Evolutionary conservation across 345 rosid genomes (phyloP).

Genomic region (Citropsis articulata): DNA sequence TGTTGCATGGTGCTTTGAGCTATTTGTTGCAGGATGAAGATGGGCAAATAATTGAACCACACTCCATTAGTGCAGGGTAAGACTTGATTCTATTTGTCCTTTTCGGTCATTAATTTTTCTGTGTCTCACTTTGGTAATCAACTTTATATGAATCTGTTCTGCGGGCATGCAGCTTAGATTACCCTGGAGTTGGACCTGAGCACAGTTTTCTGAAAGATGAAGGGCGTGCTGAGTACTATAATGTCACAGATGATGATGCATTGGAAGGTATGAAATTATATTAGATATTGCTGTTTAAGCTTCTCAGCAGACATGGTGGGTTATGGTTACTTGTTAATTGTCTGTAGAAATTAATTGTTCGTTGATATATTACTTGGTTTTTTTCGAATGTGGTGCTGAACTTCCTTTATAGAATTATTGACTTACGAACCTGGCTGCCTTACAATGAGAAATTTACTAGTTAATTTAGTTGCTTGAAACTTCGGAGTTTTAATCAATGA

Average conservation of each 20-base stretch:
- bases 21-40: slow-evolving; percentile 90
- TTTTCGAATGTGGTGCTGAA: neutral
- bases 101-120: neutral
- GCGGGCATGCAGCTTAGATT: slow-evolving; percentile 68
- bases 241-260: slow-evolving; percentile 84
- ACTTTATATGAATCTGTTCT: neutral
- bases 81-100: neutral
- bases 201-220: slow-evolving; percentile 88
- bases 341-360: neutral
- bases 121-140: neutral
- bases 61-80: slow-evolving; percentile 96
- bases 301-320: neutral
- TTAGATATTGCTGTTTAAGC: neutral
- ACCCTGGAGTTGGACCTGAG: slow-evolving; percentile 99
- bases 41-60: slow-evolving; percentile 91
- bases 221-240: slow-evolving; percentile 80
- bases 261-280: slow-evolving; percentile 56
- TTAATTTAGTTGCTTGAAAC: neutral
- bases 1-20: slow-evolving; percentile 97
- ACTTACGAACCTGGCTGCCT: neutral
- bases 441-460: neutral
- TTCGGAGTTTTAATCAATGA: neutral
- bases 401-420: neutral
- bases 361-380: neutral
- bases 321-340: neutral